Evolutionary conservation across 768 basidiomycete species (phyloP).

Genomic region (Phlebiopsis gigantea): DNA sequence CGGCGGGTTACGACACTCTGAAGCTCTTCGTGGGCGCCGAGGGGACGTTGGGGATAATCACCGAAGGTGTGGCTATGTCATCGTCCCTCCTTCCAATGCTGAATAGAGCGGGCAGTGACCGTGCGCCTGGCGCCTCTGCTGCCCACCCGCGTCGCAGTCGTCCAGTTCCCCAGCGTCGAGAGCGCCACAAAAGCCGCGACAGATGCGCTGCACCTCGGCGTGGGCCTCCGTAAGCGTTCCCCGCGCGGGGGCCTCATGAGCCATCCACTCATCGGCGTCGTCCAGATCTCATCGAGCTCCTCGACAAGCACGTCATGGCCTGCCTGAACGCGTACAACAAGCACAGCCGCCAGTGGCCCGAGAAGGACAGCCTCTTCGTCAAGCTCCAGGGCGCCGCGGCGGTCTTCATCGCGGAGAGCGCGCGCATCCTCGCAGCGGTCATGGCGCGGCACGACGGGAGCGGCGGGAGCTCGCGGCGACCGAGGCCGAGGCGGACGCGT

Average conservation of each 20-base stretch:
- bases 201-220: constrained; percentile 66
- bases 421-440: constrained; percentile 51
- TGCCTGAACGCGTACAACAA: constrained; percentile 50
- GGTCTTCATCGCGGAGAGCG: constrained; percentile 55
- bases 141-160: constrained; percentile 79
- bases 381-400: constrained; percentile 75
- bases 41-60: constrained; percentile 82
- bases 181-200: constrained; percentile 70
- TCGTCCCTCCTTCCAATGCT: constrained; percentile 16
- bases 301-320: constrained; percentile 67
- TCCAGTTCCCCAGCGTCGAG: constrained; percentile 72
- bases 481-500: constrained; percentile 57
- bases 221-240: constrained; percentile 66
- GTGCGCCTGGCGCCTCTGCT: constrained; percentile 76
- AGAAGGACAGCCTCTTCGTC: constrained; percentile 74
- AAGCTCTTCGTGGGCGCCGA: constrained; percentile 86
- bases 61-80: constrained; percentile 39
- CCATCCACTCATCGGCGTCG: background rate
- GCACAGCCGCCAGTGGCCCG: constrained; percentile 43
- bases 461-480: constrained; percentile 56
- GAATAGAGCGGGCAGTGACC: constrained; percentile 40
- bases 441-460: constrained; percentile 62
- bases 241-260: too few relatives aligned
- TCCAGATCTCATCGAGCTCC: constrained; percentile 78
- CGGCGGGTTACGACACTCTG: constrained; percentile 82